These are phyloP conservation scores for Podosphaera xanthii DNA, from an alignment of 2,329 filamentous ascomycete species.

Conservation along the genomic window DNA sequence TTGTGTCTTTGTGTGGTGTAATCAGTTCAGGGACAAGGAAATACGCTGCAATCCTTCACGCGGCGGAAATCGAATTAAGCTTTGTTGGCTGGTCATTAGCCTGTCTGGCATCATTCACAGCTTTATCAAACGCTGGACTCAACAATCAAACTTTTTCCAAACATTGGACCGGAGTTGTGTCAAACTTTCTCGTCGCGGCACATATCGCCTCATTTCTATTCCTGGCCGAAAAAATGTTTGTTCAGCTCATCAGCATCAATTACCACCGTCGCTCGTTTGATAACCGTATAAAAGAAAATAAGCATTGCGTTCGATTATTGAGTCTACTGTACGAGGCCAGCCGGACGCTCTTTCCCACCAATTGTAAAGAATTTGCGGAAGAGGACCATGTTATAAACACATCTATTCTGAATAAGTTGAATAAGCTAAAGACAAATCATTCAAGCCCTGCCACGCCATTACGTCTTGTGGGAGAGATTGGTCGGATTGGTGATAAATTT, in stretches of 20 bases:
- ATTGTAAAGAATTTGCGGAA: constrained; percentile 72
- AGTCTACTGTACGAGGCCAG: constrained; percentile 80
- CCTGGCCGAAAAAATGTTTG: constrained; percentile 53
- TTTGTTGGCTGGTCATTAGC: constrained; percentile 47
- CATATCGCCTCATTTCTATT: constrained; percentile 49
- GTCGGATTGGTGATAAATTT: constrained; percentile 75
- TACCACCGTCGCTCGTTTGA: constrained; percentile 73
- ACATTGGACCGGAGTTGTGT: constrained; percentile 33
- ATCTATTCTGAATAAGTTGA: constrained; percentile 46
- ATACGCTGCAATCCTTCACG: constrained; percentile 40
- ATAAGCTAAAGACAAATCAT: constrained; percentile 21
- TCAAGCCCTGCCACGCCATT: constrained; percentile 53
- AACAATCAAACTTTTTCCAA: constrained; percentile 3
- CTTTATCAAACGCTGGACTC: constrained; percentile 21
- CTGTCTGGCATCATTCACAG: constrained; percentile 37
- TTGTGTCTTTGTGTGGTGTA: constrained; percentile 47
- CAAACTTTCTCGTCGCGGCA: constrained; percentile 40
- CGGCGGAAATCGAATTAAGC: constrained; percentile 41
- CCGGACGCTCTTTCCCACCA: constrained; percentile 69
- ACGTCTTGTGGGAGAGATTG: constrained; percentile 49
- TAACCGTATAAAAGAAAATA: constrained; percentile 67
- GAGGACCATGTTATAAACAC: constrained; percentile 88
- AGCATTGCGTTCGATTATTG: constrained; percentile 62
- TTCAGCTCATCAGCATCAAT: constrained; percentile 65
- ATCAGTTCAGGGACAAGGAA: constrained; percentile 48